Evolutionary conservation across 1,284 basidiomycete genomes (phyloP), one percentile per base, ranked within the genome.

Genomic region (Puccinia novopanici): DNA sequence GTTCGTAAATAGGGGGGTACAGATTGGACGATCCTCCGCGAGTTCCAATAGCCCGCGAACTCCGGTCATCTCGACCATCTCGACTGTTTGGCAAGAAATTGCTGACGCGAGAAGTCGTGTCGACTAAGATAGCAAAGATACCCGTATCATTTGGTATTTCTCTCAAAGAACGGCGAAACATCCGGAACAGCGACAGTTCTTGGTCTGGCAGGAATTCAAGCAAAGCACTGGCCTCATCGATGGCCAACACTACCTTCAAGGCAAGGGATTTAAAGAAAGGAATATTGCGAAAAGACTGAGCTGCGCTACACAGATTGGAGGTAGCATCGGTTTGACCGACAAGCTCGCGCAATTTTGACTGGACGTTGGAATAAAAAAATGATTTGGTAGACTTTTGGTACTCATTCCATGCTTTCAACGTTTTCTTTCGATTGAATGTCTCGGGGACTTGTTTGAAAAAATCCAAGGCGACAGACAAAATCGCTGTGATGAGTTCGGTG

Each of bases 361-460:
- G 30, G 37, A 61, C 30, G 5, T 61, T 19, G 6, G 57, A 61
- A 30, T 61, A 61, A 61, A 61, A 61, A 37, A 17, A 27, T n/a
- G 57, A 61, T 1, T 37, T 30, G 37, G 5, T 30, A 30, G 57
- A 61, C 57, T 30, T 5, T 61, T 61, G 57, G 57, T 61, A 13
- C 57, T 61, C n/a, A 30, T 61, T 61, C 57, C 57, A 61, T 61
- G 34, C 6, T 30, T 61, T 17, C 57, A 61, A 61, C 17, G 37
- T 27, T 30, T 61, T 34, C 19, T 27, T 61, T 30, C 30, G 30
- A 61, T 61, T 13, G 27, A 13, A 61, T 34, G 57, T 61, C 37
- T 61, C 37, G 57, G 57, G 22, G 55, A n/a, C 55, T 27, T 57
- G 24, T n/a, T 57, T 30, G 55, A 65, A 65, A 65, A 65, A 65